Conservation (phyloP, 2,329 filamentous ascomycete species). For the Trichoderma sp. region DNA sequence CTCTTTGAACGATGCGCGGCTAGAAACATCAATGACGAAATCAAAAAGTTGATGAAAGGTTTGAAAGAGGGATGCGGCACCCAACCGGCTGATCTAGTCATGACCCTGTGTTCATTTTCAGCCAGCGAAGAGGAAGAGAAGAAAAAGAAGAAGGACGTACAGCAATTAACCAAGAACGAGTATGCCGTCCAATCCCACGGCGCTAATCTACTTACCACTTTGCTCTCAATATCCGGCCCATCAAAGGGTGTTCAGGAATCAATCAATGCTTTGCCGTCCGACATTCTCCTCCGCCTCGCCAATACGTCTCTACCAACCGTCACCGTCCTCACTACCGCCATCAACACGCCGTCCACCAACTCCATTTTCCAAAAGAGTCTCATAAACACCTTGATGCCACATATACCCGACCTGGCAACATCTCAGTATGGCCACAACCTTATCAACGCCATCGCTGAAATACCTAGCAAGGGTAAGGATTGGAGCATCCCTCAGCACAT, state of each 20-base stretch:
- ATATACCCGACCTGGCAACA: conserved; percentile 47
- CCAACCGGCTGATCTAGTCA: conserved; percentile 50
- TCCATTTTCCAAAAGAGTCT: conserved; percentile 59
- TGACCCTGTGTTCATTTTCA: conserved; percentile 51
- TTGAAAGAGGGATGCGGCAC: conserved; percentile 51
- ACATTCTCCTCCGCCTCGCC: conserved; percentile 64
- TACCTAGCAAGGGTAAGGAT: conserved; percentile 52
- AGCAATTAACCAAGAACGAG: conserved; percentile 56
- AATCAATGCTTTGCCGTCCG: conserved; percentile 60
- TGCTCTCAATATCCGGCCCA: conserved; percentile 75
- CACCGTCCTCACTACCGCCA: conserved; percentile 52
- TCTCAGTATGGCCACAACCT: conserved; percentile 56
- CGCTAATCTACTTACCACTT: conserved; percentile 75
- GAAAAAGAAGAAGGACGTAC: conserved; percentile 40
- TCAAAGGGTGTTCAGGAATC: conserved; percentile 72
- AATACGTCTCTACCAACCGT: conserved; percentile 53
- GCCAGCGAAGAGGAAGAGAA: conserved; percentile 35
- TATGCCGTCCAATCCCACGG: conserved; percentile 65
- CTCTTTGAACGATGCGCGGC: conserved; percentile 80
- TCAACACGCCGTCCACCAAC: conserved; percentile 49
- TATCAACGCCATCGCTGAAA: conserved; percentile 49
- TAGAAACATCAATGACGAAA: conserved; percentile 59
- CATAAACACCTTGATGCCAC: conserved; percentile 49
- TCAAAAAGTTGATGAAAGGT: conserved; percentile 49
- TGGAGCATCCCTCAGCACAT: conserved; percentile 57